Base-by-base conservation (phyloP, 805 yeast species). In the Saturnispora sanitii region DNA sequence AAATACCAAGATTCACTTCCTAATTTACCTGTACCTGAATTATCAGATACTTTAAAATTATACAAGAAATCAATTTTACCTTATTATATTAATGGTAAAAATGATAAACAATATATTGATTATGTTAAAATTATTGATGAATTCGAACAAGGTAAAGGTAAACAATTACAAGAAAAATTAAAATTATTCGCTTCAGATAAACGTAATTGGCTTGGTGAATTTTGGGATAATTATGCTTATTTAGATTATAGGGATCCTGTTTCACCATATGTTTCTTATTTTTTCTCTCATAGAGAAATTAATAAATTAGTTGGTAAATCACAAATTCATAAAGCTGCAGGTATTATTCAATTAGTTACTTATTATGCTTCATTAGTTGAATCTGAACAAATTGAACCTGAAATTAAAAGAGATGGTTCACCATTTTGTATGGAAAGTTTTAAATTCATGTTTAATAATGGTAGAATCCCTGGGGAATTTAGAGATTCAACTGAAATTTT, bases 351-450 rank as follows among this genome's bases (percentile, higher is more conserved):
- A 37, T 76, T 82, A 44, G 77, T 83, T 17, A 65, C 82, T 28
- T 70, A 76, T 47, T 90, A 86, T 59, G 72, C 77, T 67, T 70
- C 70, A 44, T 57, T 71, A 37, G 70, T 86, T 42, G 90, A 82
- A 56, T 64, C 64, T 45, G 88, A 84, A 61, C 66, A 82, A 13
- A 68, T 90, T 51, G 85, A 79, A 42, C 84, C 95, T 4, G 97
- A 90, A 61, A 66, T 85, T 56, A 65, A 73, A 51, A 82, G 76
- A 63, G 79, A 77, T 40, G 45, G 33, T n/a, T n/a, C n/a, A 17
- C 95, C 96, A n/a, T 82, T 77, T 57, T 90, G 96, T 64, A 90
- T 90, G 97, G 87, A 85, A 60, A 79, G 94, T 26, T 88, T 85
- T 73, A 75, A 75, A 55, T 75, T 77, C 66, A 82, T 90, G 95